Percentiles rank a stretch among this genome's conserved stretches.
These are phyloP conservation scores for Mucor plumbeus DNA, from an alignment of 371 early-diverging fungal species.

Conservation along the genomic window DNA sequence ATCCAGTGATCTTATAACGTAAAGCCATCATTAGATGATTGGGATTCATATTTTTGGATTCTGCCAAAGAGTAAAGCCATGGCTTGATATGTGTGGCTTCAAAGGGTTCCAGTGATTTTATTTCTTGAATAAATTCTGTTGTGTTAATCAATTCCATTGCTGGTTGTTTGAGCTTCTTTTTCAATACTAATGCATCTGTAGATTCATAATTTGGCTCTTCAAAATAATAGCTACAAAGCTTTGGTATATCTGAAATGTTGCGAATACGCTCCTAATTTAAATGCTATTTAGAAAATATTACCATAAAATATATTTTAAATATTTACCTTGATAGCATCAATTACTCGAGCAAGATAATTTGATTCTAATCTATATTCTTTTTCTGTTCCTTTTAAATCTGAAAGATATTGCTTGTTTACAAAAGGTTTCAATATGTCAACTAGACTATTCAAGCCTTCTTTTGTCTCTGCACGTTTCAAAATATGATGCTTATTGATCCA, in stretches of 20 bases:
- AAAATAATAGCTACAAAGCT: slow-evolving; percentile 65
- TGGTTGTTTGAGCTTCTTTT: slow-evolving; percentile 51
- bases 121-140: slow-evolving; percentile 18
- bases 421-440: slow-evolving; percentile 44
- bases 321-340: slow-evolving; percentile 53
- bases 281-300: not conserved
- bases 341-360: slow-evolving; percentile 52
- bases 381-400: slow-evolving; percentile 20
- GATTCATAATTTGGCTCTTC: slow-evolving; percentile 57
- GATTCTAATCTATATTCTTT: slow-evolving; percentile 31
- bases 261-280: slow-evolving; percentile 56
- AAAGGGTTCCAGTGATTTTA: slow-evolving; percentile 35
- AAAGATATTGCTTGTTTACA: slow-evolving; percentile 28
- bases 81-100: slow-evolving; percentile 35
- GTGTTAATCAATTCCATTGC: slow-evolving; percentile 37
- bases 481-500: slow-evolving; percentile 88
- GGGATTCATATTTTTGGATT: slow-evolving; percentile 39
- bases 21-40: slow-evolving; percentile 69
- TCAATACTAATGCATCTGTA: slow-evolving; percentile 51
- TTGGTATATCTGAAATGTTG: slow-evolving; percentile 61
- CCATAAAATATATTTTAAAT: not conserved
- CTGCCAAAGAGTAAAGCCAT: slow-evolving; percentile 37
- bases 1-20: slow-evolving; percentile 68
- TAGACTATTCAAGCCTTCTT: slow-evolving; percentile 44
- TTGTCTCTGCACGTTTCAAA: slow-evolving; percentile 55